A percentile compares a stretch with the other conserved stretches of the same genome.
phyloP scores from a whole-genome alignment of 1,284 basidiomycete genomes.

The Apiotrichum brassicae region DNA sequence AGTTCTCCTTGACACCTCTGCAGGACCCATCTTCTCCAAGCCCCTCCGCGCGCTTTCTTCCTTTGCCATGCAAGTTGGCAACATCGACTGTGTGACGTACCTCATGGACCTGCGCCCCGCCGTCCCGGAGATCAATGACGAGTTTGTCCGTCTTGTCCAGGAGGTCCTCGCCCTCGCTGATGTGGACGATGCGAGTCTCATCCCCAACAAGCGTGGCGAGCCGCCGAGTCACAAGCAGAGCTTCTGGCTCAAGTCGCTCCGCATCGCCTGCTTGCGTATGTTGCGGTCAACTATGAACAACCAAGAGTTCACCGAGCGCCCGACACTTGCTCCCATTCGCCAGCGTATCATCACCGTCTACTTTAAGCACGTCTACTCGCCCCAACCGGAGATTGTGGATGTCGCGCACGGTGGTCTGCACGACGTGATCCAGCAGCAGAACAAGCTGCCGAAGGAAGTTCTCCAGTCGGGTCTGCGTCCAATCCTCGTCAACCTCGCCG shows the following conservation, averaged over 20 bases:
- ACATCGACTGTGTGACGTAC: conserved; percentile 96
- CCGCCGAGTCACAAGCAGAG: conserved; percentile 69
- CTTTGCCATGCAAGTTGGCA: conserved; percentile 93
- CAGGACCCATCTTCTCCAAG: conserved; percentile 80
- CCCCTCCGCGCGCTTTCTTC: conserved; percentile 94
- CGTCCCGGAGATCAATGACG: conserved; percentile 82
- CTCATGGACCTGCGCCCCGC: conserved; percentile 77
- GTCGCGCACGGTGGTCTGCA: conserved; percentile 91
- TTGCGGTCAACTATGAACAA: conserved; percentile 91
- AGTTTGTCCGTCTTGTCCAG: conserved; percentile 83
- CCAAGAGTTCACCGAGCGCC: conserved; percentile 82
- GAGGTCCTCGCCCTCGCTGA: conserved; percentile 94
- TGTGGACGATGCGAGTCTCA: conserved; percentile 79
- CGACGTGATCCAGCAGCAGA: conserved; percentile 82
- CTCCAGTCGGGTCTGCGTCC: conserved; percentile 91
- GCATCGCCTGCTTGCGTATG: conserved; percentile 92
- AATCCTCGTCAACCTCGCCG: conserved; percentile 96
- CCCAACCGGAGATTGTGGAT: conserved; percentile 87
- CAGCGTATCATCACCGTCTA: conserved; percentile 91
- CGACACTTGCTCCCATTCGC: conserved; percentile 61
- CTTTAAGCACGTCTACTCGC: conserved; percentile 97
- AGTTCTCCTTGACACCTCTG: conserved; percentile 61
- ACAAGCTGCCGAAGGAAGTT: conserved; percentile 89
- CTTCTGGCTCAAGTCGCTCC: conserved; percentile 78
- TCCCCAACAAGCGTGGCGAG: conserved; percentile 54